These are phyloP conservation scores for Oxyria digyna DNA, from an alignment of 148 eudicot species.

Conservation along the genomic window DNA sequence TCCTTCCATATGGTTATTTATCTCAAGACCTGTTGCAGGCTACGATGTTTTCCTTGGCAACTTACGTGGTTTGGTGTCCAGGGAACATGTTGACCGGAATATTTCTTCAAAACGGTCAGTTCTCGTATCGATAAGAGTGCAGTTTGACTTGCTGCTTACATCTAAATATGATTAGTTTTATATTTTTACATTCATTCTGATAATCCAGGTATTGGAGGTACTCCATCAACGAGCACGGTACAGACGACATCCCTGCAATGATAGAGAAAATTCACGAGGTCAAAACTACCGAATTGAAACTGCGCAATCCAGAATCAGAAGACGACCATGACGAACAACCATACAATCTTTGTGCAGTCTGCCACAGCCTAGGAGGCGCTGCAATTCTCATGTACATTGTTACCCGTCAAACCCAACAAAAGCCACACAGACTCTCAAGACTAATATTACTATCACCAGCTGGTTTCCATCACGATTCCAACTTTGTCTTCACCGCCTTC, in stretches of 20 bases:
- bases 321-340: constrained; percentile 41
- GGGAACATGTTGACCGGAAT: constrained; percentile 74
- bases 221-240: constrained; percentile 95
- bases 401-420: constrained; percentile 48
- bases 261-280: constrained; percentile 81
- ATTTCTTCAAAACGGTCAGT: constrained; percentile 82
- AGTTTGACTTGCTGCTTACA: neutral
- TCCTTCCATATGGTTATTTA: neutral
- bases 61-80: constrained; percentile 84
- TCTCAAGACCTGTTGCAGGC: constrained; percentile 27
- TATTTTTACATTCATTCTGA: neutral
- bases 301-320: constrained; percentile 23
- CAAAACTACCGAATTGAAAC: constrained; percentile 53
- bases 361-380: constrained; percentile 95
- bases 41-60: constrained; percentile 95
- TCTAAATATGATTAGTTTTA: neutral
- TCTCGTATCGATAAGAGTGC: neutral
- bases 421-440: constrained; percentile 75
- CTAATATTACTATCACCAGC: constrained; percentile 79
- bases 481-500: constrained; percentile 38
- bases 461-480: constrained; percentile 80
- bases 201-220: constrained; percentile 76
- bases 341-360: constrained; percentile 69
- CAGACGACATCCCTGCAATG: constrained; percentile 80
- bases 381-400: constrained; percentile 69